phyloP scores from a whole-genome alignment of 495 filamentous ascomycete genomes.

The Symbiotaphrina buchneri region DNA sequence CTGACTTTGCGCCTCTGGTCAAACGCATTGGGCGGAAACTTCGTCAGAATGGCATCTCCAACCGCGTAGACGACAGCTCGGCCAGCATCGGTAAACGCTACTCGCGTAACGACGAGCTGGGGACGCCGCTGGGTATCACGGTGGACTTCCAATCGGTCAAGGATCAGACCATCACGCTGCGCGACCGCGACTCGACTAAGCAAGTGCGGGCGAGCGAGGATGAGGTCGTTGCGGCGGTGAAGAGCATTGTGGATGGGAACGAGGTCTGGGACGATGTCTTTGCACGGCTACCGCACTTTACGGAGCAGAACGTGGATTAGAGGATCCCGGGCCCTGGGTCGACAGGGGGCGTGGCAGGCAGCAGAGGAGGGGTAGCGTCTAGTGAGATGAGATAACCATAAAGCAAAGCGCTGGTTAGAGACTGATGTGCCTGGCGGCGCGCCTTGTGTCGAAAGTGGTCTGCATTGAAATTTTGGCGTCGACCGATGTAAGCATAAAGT shows the following conservation, averaged over 20 bases:
- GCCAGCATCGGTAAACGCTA: constrained; percentile 51
- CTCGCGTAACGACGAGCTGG: constrained; percentile 42
- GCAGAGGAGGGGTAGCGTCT: too few species aligned
- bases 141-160: constrained; percentile 48
- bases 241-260: constrained; percentile 32
- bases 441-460: too few species aligned
- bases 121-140: constrained; percentile 42
- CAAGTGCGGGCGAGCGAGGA: constrained; percentile 44
- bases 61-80: constrained; percentile 39
- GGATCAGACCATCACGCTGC: constrained; percentile 42
- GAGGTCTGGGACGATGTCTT: constrained; percentile 43
- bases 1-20: constrained; percentile 32
- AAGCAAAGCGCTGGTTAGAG: too few species aligned
- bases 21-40: constrained; percentile 30
- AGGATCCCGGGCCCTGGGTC: too few species aligned
- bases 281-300: constrained; percentile 39
- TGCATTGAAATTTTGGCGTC: too few species aligned
- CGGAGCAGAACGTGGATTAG: constrained; percentile 43
- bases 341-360: too few species aligned
- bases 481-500: too few species aligned
- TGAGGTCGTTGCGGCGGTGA: constrained; percentile 38
- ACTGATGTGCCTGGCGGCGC: too few species aligned
- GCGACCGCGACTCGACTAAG: constrained; percentile 42
- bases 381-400: too few species aligned
- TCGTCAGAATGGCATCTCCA: constrained; percentile 33